Evolutionary conservation across 2,329 filamentous ascomycete species (phyloP).

Genomic region (Chalara sp.): DNA sequence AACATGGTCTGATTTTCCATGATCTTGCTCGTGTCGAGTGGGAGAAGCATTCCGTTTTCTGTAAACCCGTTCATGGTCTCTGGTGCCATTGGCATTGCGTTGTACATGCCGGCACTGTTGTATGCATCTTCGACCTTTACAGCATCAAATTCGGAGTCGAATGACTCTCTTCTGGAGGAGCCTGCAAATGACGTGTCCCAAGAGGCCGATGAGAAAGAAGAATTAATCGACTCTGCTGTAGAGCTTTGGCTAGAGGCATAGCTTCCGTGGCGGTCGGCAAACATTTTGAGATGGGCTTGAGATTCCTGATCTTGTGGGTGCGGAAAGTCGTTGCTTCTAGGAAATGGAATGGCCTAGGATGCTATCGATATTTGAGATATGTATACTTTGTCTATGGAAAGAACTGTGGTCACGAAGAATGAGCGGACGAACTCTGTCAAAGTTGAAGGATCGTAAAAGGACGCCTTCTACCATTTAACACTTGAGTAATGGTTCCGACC

Average conservation of each 20-base stretch:
- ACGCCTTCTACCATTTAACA: conserved; percentile 18
- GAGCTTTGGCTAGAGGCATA: not conserved
- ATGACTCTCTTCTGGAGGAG: not conserved
- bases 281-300: conserved; percentile 1
- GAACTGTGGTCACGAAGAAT: not conserved
- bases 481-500: conserved; percentile 1
- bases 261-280: not conserved
- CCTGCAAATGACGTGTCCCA: conserved; percentile 3
- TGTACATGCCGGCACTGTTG: not conserved
- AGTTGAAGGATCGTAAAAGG: conserved; percentile 8
- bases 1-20: conserved; percentile 7
- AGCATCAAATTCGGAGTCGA: conserved; percentile 1
- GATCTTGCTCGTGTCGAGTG: not conserved
- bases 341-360: not conserved
- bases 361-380: not conserved
- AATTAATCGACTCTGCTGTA: not conserved
- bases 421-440: conserved; percentile 5
- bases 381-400: not conserved
- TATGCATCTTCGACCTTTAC: not conserved
- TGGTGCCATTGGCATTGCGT: conserved; percentile 11
- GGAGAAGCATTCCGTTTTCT: conserved; percentile 7
- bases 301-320: not conserved
- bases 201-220: not conserved
- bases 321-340: not conserved
- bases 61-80: conserved; percentile 8